phyloP scores from a whole-genome alignment of 2,329 filamentous ascomycete genomes.

The Clarireedia paspali region DNA sequence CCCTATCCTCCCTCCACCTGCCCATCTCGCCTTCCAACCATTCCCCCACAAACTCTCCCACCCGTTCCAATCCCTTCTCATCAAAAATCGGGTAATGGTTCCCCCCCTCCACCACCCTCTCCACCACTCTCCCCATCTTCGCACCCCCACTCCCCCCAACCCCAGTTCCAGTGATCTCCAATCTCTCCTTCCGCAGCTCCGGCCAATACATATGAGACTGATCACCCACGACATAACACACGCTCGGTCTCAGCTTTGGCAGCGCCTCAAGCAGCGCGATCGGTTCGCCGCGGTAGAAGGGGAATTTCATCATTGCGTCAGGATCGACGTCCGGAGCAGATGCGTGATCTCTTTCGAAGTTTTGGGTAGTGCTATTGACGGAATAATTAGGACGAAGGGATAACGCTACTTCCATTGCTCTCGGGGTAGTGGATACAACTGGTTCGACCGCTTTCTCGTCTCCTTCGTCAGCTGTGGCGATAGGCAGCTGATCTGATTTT shows the following conservation, averaged over 20 bases:
- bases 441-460: background rate
- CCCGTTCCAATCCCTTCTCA: background rate
- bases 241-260: background rate
- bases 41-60: background rate
- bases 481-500: too few relatives aligned
- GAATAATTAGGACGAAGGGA: background rate
- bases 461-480: too few relatives aligned
- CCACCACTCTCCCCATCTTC: background rate
- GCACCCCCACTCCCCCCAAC: background rate
- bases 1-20: background rate
- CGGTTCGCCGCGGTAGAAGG: background rate
- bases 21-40: background rate
- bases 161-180: background rate
- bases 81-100: background rate
- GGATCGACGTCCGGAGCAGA: background rate
- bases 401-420: background rate
- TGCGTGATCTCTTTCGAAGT: background rate
- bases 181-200: background rate
- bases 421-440: background rate
- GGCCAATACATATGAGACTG: background rate
- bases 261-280: background rate
- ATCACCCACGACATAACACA: background rate
- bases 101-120: background rate
- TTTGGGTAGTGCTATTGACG: background rate
- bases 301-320: background rate